Evolutionary conservation across 345 rosid species (phyloP).

Genomic region (Eucalyptus pauciflora): DNA sequence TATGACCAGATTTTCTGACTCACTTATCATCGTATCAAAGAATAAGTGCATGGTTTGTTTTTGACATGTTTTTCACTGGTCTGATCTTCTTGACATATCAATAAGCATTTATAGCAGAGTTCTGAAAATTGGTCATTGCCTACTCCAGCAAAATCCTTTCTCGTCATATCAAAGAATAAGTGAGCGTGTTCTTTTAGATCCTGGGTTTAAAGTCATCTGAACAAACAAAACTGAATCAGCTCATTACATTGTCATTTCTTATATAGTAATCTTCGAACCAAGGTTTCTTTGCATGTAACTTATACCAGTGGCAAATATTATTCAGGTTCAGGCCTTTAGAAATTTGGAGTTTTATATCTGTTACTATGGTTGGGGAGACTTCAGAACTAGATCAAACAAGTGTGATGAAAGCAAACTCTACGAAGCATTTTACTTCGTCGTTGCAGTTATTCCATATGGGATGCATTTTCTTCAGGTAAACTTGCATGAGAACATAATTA

Average conservation of each 20-base stretch:
- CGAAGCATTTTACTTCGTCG: slow-evolving; percentile 23
- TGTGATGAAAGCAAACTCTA: slow-evolving; percentile 37
- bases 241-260: background rate
- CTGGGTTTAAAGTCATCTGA: background rate
- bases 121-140: background rate
- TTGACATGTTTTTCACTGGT: background rate
- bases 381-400: slow-evolving; percentile 20
- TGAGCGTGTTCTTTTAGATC: background rate
- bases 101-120: background rate
- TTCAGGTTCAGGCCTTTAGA: background rate
- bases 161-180: background rate
- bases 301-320: background rate
- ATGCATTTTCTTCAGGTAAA: slow-evolving; percentile 58
- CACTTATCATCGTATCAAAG: background rate
- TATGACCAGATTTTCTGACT: background rate
- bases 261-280: background rate
- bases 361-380: slow-evolving; percentile 8
- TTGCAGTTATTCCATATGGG: slow-evolving; percentile 67
- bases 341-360: background rate
- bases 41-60: background rate
- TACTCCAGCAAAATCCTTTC: background rate
- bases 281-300: background rate
- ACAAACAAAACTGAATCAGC: background rate
- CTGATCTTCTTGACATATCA: background rate
- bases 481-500: background rate